Evolutionary conservation across 164 flowering plant species (phyloP), one percentile per base, ranked within the genome.

Genomic region (Macadamia tetraphylla): DNA sequence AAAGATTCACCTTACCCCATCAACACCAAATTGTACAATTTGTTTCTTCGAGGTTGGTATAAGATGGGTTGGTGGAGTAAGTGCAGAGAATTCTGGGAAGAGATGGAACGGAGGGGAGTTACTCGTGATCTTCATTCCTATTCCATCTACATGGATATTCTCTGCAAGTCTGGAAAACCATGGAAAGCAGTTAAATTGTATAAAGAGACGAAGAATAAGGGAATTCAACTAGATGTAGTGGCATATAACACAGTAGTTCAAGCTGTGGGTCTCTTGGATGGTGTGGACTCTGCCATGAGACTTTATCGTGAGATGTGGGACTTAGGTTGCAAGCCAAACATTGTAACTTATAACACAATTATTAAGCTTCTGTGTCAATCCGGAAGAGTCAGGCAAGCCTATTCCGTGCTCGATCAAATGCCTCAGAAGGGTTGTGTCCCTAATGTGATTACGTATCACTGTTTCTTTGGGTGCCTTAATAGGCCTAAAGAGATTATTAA

Each of bases 111-210:
- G 61, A 80, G 67, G 44, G 92, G 92, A 29, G 76, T 94, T 13
- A 29, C 15, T 9, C 85, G 85, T 32, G 93, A 88, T 75, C 69
- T 91, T 62, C 82, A 85, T 82, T 82, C 94, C 7, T 94, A 91
- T 78, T 84, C 97, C 3, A 87, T 94, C 35, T 92, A 87, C 66
- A 94, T 94, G 98, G 95, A 92, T 78, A 85, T 94, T n/a, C 68
- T 79, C 18, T 79, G 83, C 68, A 92, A 88, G 79, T 67, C 85
- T 40, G 84, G 89, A 73, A 94, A 90, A 80, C 95, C 98, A 12
- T 90, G 91, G 90, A 91, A 85, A 73, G 84, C 95, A 5, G 83
- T 90, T 61, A 88, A 78, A 61, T 75, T 94, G 79, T 92, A 80
- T 66, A 90, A 87, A 66, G 97, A 94, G 82, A 84, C 90, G 97